phyloP scores from a whole-genome alignment of 1,139 yeast genomes.

The Debaryomyces singareniensis region DNA sequence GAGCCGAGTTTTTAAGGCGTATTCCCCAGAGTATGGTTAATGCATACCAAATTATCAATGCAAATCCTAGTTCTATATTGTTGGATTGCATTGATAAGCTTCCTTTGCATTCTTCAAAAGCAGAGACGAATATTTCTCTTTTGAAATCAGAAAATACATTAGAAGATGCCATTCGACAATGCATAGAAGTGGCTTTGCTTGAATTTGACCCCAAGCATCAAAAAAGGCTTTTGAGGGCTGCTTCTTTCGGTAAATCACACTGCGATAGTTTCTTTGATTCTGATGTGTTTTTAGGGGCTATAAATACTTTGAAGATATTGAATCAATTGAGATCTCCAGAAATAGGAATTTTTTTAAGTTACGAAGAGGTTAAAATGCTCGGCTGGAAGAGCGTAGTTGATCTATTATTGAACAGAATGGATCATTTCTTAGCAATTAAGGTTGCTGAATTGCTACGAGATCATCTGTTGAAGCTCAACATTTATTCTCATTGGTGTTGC shows the following conservation, averaged over 20 bases:
- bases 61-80: slow-evolving; percentile 75
- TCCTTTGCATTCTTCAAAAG: slow-evolving; percentile 67
- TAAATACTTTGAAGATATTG: slow-evolving; percentile 58
- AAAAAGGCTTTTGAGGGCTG: slow-evolving; percentile 72
- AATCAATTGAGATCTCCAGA: slow-evolving; percentile 61
- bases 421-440: slow-evolving; percentile 59
- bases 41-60: slow-evolving; percentile 76
- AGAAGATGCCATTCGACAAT: slow-evolving; percentile 58
- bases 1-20: slow-evolving; percentile 58
- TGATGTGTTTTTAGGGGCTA: slow-evolving; percentile 52
- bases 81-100: slow-evolving; percentile 77
- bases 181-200: slow-evolving; percentile 69
- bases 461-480: slow-evolving; percentile 40
- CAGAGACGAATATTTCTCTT: slow-evolving; percentile 64
- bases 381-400: slow-evolving; percentile 53
- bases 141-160: slow-evolving; percentile 51
- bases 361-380: slow-evolving; percentile 41
- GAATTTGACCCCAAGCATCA: slow-evolving; percentile 80
- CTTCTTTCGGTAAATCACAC: slow-evolving; percentile 79
- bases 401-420: slow-evolving; percentile 53
- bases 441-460: slow-evolving; percentile 48
- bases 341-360: slow-evolving; percentile 65
- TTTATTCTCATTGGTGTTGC: slow-evolving; percentile 81
- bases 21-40: slow-evolving; percentile 56
- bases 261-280: slow-evolving; percentile 45